Percentiles rank a stretch among this genome's conserved stretches.
These are phyloP conservation scores for Tetrapisispora iriomotensis DNA, from an alignment of 805 yeast species.

Conservation along the genomic window DNA sequence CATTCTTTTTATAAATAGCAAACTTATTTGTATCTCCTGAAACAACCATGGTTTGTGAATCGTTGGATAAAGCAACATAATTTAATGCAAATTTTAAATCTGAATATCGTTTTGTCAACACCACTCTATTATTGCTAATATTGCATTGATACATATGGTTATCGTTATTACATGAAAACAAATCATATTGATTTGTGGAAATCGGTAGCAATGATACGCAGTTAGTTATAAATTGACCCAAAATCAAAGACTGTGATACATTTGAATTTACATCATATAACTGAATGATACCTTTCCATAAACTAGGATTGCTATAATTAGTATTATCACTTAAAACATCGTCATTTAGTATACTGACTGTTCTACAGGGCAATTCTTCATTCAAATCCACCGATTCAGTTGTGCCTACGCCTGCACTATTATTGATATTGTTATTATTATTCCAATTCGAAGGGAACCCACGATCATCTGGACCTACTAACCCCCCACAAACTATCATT, in stretches of 20 bases:
- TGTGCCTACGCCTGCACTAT: background rate
- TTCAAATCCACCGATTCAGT: background rate
- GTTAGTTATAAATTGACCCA: constrained; percentile 81
- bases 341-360: constrained; percentile 24
- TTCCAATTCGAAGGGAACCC: constrained; percentile 25
- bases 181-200: constrained; percentile 37
- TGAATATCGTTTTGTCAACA: constrained; percentile 34
- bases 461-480: constrained; percentile 32
- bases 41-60: constrained; percentile 45
- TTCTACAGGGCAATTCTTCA: constrained; percentile 13
- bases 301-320: constrained; percentile 23
- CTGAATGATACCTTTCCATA: constrained; percentile 43
- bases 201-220: constrained; percentile 49
- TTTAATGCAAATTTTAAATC: constrained; percentile 61
- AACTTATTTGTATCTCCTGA: constrained; percentile 74
- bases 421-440: constrained; percentile 8
- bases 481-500: constrained; percentile 43
- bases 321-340: constrained; percentile 21
- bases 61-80: constrained; percentile 62
- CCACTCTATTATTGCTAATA: constrained; percentile 39
- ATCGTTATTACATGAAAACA: constrained; percentile 80
- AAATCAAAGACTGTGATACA: constrained; percentile 39
- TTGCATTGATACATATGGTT: constrained; percentile 56
- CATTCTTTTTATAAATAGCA: constrained; percentile 38
- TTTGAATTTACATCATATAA: constrained; percentile 40